Conservation (phyloP, 169 alveolate genomes). For the Hammondia hammondi region DNA sequence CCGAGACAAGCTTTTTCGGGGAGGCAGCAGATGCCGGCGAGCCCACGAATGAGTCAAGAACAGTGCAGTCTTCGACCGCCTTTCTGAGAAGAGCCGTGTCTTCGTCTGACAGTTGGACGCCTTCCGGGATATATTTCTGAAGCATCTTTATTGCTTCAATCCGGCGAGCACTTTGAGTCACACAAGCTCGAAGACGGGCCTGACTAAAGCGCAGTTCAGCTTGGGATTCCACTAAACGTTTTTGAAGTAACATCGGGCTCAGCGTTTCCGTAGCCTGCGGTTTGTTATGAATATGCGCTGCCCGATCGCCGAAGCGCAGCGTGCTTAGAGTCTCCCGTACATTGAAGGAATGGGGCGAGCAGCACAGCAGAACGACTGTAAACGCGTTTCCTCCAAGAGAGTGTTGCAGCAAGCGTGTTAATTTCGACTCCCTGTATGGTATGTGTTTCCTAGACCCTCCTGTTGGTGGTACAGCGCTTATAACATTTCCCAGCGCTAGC, state of each 20-base stretch:
- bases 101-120: background rate
- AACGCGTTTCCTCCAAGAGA: constrained; percentile 96
- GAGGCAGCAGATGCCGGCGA: background rate
- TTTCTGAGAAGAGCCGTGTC: background rate
- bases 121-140: background rate
- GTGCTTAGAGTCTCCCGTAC: constrained; percentile 87
- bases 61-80: background rate
- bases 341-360: constrained; percentile 86
- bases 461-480: constrained; percentile 84
- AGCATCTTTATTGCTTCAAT: constrained; percentile 24
- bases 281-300: constrained; percentile 87
- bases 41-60: background rate
- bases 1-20: background rate
- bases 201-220: constrained; percentile 29
- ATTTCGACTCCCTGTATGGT: constrained; percentile 96
- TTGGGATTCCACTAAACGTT: constrained; percentile 25
- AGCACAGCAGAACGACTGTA: constrained; percentile 93
- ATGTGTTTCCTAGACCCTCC: constrained; percentile 78
- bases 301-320: constrained; percentile 90
- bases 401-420: constrained; percentile 93
- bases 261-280: constrained; percentile 71
- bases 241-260: background rate
- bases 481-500: constrained; percentile 91
- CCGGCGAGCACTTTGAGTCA: constrained; percentile 25
- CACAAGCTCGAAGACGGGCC: constrained; percentile 20